A percentile compares a stretch with the other conserved stretches of the same genome.
phyloP scores from a whole-genome alignment of 176 grass and related monocot species.

The Sorghum bicolor region Sorghum_bicolor_NCBIv3 NC_012878.2:14386001-14386500 shows the following conservation, averaged over 20 bases:
- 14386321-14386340: constrained; percentile 44
- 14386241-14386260: constrained; percentile 21
- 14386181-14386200: background rate
- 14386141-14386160: constrained; percentile 13
- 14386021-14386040: constrained; percentile 34
- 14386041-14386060: constrained; percentile 39
- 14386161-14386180: background rate
- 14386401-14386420: background rate
- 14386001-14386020: constrained; percentile 39
- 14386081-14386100: constrained; percentile 9
- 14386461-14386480: background rate
- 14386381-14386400: background rate
- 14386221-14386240: constrained; percentile 18
- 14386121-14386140: constrained; percentile 47
- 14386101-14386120: constrained; percentile 40
- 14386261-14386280: constrained; percentile 18
- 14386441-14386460: background rate
- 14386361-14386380: background rate
- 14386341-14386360: constrained; percentile 28
- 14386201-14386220: background rate
- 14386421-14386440: background rate
- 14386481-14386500: too few relatives aligned
- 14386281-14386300: background rate
- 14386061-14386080: constrained; percentile 36
- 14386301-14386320: constrained; percentile 38